Evolutionary conservation across 345 rosid species (phyloP).

Genomic region (Salix purpurea): DNA sequence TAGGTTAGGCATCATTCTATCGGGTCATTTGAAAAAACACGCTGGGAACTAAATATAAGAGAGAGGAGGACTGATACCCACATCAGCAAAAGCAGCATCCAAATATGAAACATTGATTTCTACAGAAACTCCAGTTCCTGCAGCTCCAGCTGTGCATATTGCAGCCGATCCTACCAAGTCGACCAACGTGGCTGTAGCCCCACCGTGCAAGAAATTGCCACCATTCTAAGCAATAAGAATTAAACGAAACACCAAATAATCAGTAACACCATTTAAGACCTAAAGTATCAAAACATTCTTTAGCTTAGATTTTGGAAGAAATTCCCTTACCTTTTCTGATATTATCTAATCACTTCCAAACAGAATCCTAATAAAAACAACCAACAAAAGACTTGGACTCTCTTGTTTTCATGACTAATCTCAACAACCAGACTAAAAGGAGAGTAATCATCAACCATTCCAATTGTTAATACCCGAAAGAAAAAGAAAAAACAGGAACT

Average conservation of each 20-base stretch:
- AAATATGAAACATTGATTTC: constrained; percentile 84
- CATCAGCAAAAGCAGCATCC: constrained; percentile 76
- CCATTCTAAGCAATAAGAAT: constrained; percentile 46
- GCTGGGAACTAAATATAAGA: neutral
- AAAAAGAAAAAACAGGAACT: neutral
- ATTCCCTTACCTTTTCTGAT: neutral
- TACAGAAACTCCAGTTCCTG: constrained; percentile 60
- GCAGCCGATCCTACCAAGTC: constrained; percentile 84
- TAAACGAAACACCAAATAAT: neutral
- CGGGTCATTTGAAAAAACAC: neutral
- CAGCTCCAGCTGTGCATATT: constrained; percentile 48
- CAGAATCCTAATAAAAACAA: neutral
- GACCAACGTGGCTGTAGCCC: constrained; percentile 85
- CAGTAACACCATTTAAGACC: neutral
- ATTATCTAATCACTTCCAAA: neutral
- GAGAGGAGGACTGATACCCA: constrained; percentile 17
- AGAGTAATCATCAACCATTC: too few species aligned
- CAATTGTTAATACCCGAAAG: neutral
- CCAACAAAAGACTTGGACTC: too few species aligned
- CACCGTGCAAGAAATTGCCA: constrained; percentile 90
- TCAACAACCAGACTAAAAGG: too few species aligned
- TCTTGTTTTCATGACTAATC: too few species aligned
- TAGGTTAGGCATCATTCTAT: neutral
- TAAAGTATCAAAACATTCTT: neutral
- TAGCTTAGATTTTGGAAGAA: neutral